These are phyloP conservation scores for Epichloe typhina DNA, from an alignment of 2,329 filamentous ascomycete genomes.

Conservation along the genomic window DNA sequence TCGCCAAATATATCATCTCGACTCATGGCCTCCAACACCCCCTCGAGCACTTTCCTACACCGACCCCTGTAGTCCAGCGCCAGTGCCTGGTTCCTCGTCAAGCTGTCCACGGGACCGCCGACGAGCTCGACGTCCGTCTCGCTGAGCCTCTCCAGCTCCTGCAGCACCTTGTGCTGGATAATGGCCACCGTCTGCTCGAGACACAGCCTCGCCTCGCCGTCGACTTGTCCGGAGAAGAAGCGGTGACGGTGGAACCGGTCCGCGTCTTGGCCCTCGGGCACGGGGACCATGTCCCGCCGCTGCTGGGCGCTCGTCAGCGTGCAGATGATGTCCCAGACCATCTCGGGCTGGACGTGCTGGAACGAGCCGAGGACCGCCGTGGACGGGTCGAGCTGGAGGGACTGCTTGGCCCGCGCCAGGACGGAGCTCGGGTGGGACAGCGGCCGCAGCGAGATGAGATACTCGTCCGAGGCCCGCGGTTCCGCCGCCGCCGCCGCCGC, in stretches of 20 bases:
- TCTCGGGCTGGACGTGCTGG: constrained; percentile 37
- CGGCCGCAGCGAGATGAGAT: constrained; percentile 39
- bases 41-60: constrained; percentile 34
- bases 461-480: constrained; percentile 23
- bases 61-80: constrained; percentile 35
- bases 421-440: constrained; percentile 34
- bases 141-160: constrained; percentile 30
- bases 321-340: constrained; percentile 36
- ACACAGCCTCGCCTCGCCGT: constrained; percentile 13
- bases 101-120: constrained; percentile 22
- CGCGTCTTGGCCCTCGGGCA: constrained; percentile 7
- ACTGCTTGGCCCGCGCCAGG: constrained; percentile 28
- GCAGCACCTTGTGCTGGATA: constrained; percentile 30
- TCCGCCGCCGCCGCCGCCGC: constrained; percentile 14
- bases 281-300: constrained; percentile 15
- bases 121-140: constrained; percentile 32
- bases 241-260: constrained; percentile 13
- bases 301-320: constrained; percentile 23
- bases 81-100: constrained; percentile 33
- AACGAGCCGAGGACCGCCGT: constrained; percentile 25
- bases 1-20: constrained; percentile 15
- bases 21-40: constrained; percentile 27
- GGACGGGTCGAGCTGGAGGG: constrained; percentile 16
- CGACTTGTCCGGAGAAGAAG: constrained; percentile 20
- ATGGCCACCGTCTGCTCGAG: constrained; percentile 25